phyloP scores from a whole-genome alignment of 2,329 filamentous ascomycete genomes.

The Penicillium sp. region DNA sequence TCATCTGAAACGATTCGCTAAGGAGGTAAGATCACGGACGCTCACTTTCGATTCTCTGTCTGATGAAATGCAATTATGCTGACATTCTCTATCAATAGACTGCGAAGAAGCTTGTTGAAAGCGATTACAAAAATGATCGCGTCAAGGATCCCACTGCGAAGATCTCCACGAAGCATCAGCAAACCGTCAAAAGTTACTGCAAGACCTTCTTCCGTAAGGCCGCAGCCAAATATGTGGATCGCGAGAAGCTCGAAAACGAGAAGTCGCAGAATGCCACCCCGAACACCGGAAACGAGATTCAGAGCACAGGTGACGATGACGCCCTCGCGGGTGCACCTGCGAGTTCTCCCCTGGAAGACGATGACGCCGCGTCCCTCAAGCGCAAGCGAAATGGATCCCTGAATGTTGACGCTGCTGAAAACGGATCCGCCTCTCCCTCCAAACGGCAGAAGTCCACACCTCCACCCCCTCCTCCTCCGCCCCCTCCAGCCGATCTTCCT shows the following conservation, averaged over 20 bases:
- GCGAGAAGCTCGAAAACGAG: constrained; percentile 64
- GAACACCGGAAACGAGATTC: constrained; percentile 10
- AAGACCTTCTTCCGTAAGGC: constrained; percentile 86
- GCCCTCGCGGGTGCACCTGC: constrained; percentile 38
- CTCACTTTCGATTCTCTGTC: constrained; percentile 16
- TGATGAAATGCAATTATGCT: background rate
- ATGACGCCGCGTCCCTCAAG: constrained; percentile 36
- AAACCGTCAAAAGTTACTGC: constrained; percentile 79
- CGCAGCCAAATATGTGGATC: constrained; percentile 69
- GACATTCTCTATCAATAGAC: constrained; percentile 46
- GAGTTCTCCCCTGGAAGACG: constrained; percentile 48
- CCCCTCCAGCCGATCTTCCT: constrained; percentile 28
- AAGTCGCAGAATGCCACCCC: constrained; percentile 35
- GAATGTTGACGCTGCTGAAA: constrained; percentile 10
- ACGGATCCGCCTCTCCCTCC: constrained; percentile 46
- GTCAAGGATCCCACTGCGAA: constrained; percentile 72
- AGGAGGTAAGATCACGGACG: constrained; percentile 51
- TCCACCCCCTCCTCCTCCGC: constrained; percentile 39
- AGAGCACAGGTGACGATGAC: constrained; percentile 40
- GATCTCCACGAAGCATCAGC: constrained; percentile 74
- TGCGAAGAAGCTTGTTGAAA: constrained; percentile 84
- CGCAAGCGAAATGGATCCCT: constrained; percentile 21
- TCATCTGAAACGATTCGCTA: constrained; percentile 63
- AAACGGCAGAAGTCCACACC: constrained; percentile 55
- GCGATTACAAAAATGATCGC: constrained; percentile 87